Base-by-base conservation (phyloP, 352 stramenopile species). In the Pythium aphanidermatum region DNA sequence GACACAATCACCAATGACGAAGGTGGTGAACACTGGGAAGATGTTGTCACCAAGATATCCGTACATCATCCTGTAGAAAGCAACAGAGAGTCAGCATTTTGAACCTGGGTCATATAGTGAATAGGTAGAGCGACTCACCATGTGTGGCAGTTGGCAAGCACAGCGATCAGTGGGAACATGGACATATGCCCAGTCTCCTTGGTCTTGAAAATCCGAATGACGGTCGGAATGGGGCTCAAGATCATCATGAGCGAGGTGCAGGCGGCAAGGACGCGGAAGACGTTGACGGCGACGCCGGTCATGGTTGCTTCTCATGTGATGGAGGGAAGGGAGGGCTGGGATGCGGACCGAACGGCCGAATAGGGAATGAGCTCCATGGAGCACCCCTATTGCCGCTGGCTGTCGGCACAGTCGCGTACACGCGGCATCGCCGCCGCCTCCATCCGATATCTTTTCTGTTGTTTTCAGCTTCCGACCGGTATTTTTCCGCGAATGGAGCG, bases 21-120 rank as follows among this genome's bases (percentile, higher is more conserved):
- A 86, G 0, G 68, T 79, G 6, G 53, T 52, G 21, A 81, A 65
- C 3, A 86, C 57, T 4, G 74, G 70, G 38, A 82, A 76, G 43
- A 71, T 61, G 31, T 78, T 65, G 36, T 54, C 43, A 14, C 62
- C 54, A 21, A 81, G 59, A 39, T 76, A 82, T 40, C 70, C 70
- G 50, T 72, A 81, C 44, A 81, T 48, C 51, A 60, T 60, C 50
- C 46, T 53, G 19, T 6, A 36, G 24, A 41, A 19, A 7, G 25
- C 7, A 8, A 5, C 19, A 5, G 37, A 45, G 16, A 6, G 25
- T 16, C 12, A 16, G 7, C 33, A 21, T 39, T 16, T 39, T 23
- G 16, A 20, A 23, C 33, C 12, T 9, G 13, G 33, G 16, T 24
- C 12, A 21, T 13, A 20, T 10, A 14, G 5, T 13, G 5, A 11